Base-by-base conservation (phyloP, 768 basidiomycete species). In the Infundibulicybe gibba region DNA sequence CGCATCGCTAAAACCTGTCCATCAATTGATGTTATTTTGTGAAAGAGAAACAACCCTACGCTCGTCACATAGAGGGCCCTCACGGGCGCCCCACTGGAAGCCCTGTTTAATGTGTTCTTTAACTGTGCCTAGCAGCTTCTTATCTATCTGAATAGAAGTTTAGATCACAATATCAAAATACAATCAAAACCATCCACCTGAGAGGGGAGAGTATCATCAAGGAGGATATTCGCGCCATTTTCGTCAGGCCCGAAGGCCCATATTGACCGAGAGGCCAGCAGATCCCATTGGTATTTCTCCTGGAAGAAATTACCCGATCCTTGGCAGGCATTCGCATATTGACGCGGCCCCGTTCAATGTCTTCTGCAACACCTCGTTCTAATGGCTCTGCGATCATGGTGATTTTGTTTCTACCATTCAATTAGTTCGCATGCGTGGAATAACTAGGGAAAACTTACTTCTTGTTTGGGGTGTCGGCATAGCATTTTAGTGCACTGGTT, bases 191-290 rank as follows among this genome's bases (percentile, higher is more conserved):
- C 47, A 19, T 32, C 53, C 70, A 90, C 90, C 72, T 95, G 91
- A 5, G 90, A 93, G 3, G 97, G 97, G 14, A 99, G 69, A 2
- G 97, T 98, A 60, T 99, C 97, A 61, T 99, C 95, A 55, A 98
- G 69, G 37, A 98, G 72, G 51, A 95, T 80, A 64, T 99, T 99
- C 8, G 95, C 81, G 0, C 97, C 97, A 52, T 82, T 85, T 39
- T 97, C 95, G 54, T 98, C 93, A 3, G 97, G 97, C 15, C 97
- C 97, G 66, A 99, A 99, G 16, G 97, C 94, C 97, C 97, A 99
- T 73, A 99, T 97, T 56, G 94, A 97, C 49, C 97, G 79, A 38
- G 94, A 95, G 1, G 97, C 95, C 49, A 99, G 79, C 58, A 98
- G 68, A 69, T 99, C 97, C 95, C 97, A 99, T 49, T 94, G 89